Base-by-base conservation (phyloP, 345 rosid genomes). In the Aurinia saxatilis region DNA sequence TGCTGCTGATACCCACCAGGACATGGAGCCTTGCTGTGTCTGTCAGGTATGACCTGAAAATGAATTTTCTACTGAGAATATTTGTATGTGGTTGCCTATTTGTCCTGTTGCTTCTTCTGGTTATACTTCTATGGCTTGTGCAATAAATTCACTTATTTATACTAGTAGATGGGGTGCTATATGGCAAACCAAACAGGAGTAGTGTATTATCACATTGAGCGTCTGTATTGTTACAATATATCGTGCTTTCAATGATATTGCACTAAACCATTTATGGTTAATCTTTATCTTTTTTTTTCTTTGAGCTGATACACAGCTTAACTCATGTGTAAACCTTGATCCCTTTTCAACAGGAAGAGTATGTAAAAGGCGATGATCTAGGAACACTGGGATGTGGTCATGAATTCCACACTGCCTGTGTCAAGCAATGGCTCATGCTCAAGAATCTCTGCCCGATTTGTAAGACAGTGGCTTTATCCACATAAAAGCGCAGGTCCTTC, bases 361-460 rank as follows among this genome's bases (percentile, higher is more conserved):
- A 88, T 65, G 71, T 10, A 5, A 80, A 80, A 16, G 91, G 91
- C 1, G 86, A 85, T 78, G 80, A 85, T 67, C 64, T 88, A 0
- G 98, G 98, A 64, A 76, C 65, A 15, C 65, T 88, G 44, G 91
- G 79, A 25, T 88, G 98, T 11, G 96, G 95, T n/a, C 98, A 91
- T 71, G 82, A 82, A 42, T 91, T 88, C 75, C 98, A 91, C 56
- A 70, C 73, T 1, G 67, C 37, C 36, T 91, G 96, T 73, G 73
- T 90, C 71, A 90, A 82, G 65, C 89, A 85, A 58, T 91, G 96
- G 98, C 68, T 91, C 48, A 76, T 69, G 86, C 89, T 65, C 27
- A 91, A 91, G 74, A 91, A 88, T 67, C 74, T 87, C 66, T 88
- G 97, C 73, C 96, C 98, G n/a, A 81, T 91, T 46, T 91, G 96